Conservation (phyloP, 371 early-diverging fungal species). For the Amoeboaphelidium occidentale region DNA sequence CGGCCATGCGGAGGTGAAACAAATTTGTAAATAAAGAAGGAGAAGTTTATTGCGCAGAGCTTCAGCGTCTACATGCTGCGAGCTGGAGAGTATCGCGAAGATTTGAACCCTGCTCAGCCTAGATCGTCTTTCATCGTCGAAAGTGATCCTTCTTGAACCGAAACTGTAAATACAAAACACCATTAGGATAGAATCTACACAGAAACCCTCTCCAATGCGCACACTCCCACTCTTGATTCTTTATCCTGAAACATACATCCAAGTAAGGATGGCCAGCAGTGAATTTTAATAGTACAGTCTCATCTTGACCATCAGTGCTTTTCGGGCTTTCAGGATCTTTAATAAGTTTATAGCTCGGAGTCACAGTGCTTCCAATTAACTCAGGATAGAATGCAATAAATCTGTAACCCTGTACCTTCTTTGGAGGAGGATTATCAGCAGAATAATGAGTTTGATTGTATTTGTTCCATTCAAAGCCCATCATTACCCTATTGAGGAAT, state of each 20-base stretch:
- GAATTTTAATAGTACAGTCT: slow-evolving; percentile 65
- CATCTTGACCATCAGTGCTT: slow-evolving; percentile 63
- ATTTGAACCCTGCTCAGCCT: no score
- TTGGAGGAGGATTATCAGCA: slow-evolving; percentile 85
- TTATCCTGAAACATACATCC: slow-evolving; percentile 82
- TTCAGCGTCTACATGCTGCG: no score
- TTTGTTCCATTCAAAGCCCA: slow-evolving; percentile 95
- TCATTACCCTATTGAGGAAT: slow-evolving; percentile 76
- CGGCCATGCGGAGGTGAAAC: no score
- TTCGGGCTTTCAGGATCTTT: slow-evolving; percentile 8
- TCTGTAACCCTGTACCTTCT: slow-evolving; percentile 89
- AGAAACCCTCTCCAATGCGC: slow-evolving; percentile 73
- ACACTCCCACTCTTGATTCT: slow-evolving; percentile 84
- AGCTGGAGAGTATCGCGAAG: no score
- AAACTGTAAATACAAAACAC: slow-evolving; percentile 74
- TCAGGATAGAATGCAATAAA: slow-evolving; percentile 89
- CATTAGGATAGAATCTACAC: slow-evolving; percentile 67
- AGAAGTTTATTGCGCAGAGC: no score
- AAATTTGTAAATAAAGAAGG: no score
- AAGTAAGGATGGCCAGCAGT: slow-evolving; percentile 84
- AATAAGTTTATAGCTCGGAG: neutral
- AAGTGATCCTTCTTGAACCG: slow-evolving; percentile 43
- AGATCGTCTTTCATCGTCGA: no score
- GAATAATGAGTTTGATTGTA: slow-evolving; percentile 94
- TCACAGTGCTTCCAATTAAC: slow-evolving; percentile 49